Evolutionary conservation across 768 basidiomycete species (phyloP).

Genomic region (Omphalotus guepiniiformis): DNA sequence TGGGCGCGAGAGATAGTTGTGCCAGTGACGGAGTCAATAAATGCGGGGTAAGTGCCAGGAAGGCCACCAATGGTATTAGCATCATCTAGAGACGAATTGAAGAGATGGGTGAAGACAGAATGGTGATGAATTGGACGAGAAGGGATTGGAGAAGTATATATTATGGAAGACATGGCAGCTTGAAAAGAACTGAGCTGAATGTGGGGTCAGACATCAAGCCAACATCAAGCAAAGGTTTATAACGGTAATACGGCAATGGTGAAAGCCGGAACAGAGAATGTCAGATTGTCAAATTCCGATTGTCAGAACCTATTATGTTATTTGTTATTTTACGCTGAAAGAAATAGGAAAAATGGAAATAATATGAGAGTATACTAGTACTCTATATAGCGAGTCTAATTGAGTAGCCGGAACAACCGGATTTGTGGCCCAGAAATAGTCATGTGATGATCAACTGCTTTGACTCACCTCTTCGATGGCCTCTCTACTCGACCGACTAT

Average conservation of each 20-base stretch:
- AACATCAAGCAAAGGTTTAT: too few species aligned
- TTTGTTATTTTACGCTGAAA: too few species aligned
- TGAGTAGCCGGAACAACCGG: too few species aligned
- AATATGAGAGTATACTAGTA: background rate
- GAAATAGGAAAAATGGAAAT: background rate
- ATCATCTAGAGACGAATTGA: slow-evolving; percentile 16
- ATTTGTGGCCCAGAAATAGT: too few species aligned
- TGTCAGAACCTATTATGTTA: too few species aligned
- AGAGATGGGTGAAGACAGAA: slow-evolving; percentile 29
- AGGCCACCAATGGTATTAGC: slow-evolving; percentile 14
- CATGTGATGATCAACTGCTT: slow-evolving; percentile 6
- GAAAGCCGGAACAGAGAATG: too few species aligned
- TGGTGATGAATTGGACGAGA: slow-evolving; percentile 19
- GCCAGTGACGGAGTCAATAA: slow-evolving; percentile 50
- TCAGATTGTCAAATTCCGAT: too few species aligned
- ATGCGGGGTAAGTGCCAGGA: slow-evolving; percentile 36
- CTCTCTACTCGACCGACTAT: slow-evolving; percentile 57
- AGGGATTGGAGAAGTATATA: slow-evolving; percentile 27
- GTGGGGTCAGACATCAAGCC: too few species aligned
- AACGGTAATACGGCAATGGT: too few species aligned
- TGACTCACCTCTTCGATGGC: slow-evolving; percentile 33
- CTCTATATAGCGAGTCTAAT: too few species aligned
- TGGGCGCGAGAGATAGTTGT: slow-evolving; percentile 41
- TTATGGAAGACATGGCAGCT: slow-evolving; percentile 14
- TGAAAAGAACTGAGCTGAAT: too few species aligned